A percentile compares a stretch with the other conserved stretches of the same genome.
Evolutionary conservation across 768 basidiomycete genomes (phyloP).

Genomic region (Boletus rubropictus): DNA sequence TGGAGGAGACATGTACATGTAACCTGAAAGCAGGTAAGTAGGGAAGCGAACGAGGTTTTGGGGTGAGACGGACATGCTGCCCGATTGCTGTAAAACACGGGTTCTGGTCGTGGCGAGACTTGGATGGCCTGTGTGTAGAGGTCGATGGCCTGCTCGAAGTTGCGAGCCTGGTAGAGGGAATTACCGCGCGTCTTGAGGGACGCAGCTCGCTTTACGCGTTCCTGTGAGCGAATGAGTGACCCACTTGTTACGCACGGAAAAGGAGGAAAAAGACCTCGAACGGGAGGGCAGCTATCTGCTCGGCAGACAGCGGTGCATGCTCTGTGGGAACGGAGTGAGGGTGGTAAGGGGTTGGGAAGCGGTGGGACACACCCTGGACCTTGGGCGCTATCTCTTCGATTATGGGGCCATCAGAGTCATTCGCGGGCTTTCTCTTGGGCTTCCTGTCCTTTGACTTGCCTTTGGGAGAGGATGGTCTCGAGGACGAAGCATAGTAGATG

Average conservation of each 20-base stretch:
- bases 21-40: slow-evolving; percentile 46
- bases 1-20: slow-evolving; percentile 86
- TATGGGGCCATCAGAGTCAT: slow-evolving; percentile 65
- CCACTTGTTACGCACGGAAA: background rate
- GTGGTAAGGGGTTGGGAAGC: background rate
- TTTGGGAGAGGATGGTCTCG: slow-evolving; percentile 35
- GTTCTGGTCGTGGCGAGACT: slow-evolving; percentile 71
- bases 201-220: slow-evolving; percentile 57
- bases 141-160: slow-evolving; percentile 54
- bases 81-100: slow-evolving; percentile 95
- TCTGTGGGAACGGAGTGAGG: slow-evolving; percentile 27
- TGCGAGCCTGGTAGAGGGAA: slow-evolving; percentile 56
- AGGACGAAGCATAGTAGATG: slow-evolving; percentile 59
- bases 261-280: slow-evolving; percentile 42
- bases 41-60: background rate
- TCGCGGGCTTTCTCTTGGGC: slow-evolving; percentile 49
- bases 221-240: slow-evolving; percentile 36
- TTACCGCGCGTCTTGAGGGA: slow-evolving; percentile 70
- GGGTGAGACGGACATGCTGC: slow-evolving; percentile 72
- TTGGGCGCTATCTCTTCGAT: slow-evolving; percentile 67
- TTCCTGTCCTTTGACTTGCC: slow-evolving; percentile 44
- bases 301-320: slow-evolving; percentile 41
- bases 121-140: slow-evolving; percentile 73
- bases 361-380: slow-evolving; percentile 29
- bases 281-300: slow-evolving; percentile 53